phyloP scores from a whole-genome alignment of 2,329 filamentous ascomycete species.

The Emericellopsis cladophorae region DNA sequence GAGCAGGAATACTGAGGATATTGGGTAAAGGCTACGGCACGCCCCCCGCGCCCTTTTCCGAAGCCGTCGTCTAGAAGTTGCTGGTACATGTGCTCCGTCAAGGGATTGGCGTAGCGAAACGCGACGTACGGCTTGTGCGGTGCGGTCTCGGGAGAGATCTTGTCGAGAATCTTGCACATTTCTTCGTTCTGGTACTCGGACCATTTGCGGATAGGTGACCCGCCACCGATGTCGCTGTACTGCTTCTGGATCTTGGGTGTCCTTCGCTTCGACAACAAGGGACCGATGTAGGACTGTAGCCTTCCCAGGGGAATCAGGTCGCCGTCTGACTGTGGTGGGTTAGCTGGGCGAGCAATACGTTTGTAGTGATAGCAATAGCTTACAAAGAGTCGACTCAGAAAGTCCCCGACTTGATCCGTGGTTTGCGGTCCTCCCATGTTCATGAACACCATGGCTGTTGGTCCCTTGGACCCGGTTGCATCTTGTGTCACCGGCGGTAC shows the following conservation, averaged over 20 bases:
- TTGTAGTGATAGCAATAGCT: slow-evolving; percentile 15
- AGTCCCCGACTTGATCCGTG: slow-evolving; percentile 75
- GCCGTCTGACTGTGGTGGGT: slow-evolving; percentile 56
- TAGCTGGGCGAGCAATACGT: background rate
- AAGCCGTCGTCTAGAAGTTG: slow-evolving; percentile 79
- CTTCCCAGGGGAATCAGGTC: slow-evolving; percentile 94
- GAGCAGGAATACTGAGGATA: slow-evolving; percentile 98
- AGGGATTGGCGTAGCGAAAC: slow-evolving; percentile 84
- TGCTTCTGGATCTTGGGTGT: slow-evolving; percentile 97
- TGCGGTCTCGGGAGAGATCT: slow-evolving; percentile 80
- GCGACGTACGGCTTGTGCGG: slow-evolving; percentile 97
- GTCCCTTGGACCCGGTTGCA: slow-evolving; percentile 57
- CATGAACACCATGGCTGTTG: slow-evolving; percentile 96
- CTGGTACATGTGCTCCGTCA: slow-evolving; percentile 90
- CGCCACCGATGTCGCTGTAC: slow-evolving; percentile 88
- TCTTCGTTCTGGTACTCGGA: slow-evolving; percentile 86
- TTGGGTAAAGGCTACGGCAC: slow-evolving; percentile 93
- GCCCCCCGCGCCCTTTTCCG: slow-evolving; percentile 75
- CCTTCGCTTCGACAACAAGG: slow-evolving; percentile 70
- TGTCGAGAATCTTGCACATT: slow-evolving; percentile 96
- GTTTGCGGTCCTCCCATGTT: slow-evolving; percentile 97
- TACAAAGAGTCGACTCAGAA: slow-evolving; percentile 87
- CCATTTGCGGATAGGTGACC: slow-evolving; percentile 97
- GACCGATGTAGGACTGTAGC: slow-evolving; percentile 81
- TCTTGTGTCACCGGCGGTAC: slow-evolving; percentile 73